phyloP scores from a whole-genome alignment of 176 grass and related monocot species.

The Triticum timopheevii region DNA sequence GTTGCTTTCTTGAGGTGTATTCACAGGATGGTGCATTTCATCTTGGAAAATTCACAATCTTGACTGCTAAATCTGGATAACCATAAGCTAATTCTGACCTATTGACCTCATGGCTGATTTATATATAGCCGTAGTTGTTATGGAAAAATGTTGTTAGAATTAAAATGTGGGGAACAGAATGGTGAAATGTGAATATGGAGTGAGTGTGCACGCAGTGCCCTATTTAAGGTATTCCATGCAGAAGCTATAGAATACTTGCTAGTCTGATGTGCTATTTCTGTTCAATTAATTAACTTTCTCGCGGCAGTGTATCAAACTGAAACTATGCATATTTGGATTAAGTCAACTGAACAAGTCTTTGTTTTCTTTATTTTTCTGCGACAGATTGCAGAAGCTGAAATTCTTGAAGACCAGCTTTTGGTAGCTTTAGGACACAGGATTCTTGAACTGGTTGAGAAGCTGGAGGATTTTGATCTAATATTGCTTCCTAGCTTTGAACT shows the following conservation, averaged over 20 bases:
- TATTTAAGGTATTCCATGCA: not conserved
- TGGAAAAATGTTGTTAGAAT: not conserved
- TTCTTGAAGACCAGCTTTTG: slow-evolving; percentile 91
- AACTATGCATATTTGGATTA: not conserved
- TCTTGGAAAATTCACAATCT: slow-evolving; percentile 5
- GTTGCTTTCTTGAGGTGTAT: not conserved
- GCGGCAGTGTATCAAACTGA: not conserved
- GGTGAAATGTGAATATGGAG: not conserved
- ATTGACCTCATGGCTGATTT: not conserved
- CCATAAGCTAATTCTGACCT: not conserved
- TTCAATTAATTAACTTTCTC: not conserved
- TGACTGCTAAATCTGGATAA: not conserved
- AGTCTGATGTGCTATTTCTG: not conserved
- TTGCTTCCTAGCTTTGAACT: slow-evolving; percentile 84
- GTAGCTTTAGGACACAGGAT: slow-evolving; percentile 97
- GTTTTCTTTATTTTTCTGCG: not conserved
- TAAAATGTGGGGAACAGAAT: not conserved
- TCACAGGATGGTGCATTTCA: not conserved
- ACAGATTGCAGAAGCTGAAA: slow-evolving; percentile 95
- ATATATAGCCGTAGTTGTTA: not conserved
- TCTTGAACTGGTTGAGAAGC: slow-evolving; percentile 84
- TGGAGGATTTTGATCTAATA: slow-evolving; percentile 94
- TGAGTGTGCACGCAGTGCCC: not conserved
- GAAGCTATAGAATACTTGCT: not conserved
- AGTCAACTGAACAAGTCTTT: not conserved